Evolutionary conservation across 176 grass and related monocot species (phyloP), one percentile per base, ranked within the genome.

Genomic region (Pharus latifolius): DNA sequence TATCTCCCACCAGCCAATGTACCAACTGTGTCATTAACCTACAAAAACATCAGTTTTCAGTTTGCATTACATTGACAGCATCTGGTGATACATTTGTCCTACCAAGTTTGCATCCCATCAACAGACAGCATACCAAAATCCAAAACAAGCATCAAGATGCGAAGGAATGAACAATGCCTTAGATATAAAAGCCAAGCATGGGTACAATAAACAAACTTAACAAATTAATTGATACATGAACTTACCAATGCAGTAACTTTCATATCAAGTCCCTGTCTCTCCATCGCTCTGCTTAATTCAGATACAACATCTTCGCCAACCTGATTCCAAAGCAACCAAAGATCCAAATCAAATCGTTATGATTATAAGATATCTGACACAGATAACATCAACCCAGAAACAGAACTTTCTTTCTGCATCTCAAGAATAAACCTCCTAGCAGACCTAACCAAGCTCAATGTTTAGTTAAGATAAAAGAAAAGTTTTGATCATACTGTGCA

Each of bases 1-100:
- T 96, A 96, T 72, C 91, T 87, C 48, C 82, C 87, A 17, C 87
- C 87, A 58, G 87, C 87, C 72, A 89, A 74, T 73, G 87, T 89
- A 30, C 87, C 87, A 0, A 89, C 78, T 0, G 87, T 89, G 52
- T 89, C 87, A 53, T 89, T 89, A 63, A 89, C 78, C 87, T 89
- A 56, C 27, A 63, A 52, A n/a, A 73, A 62, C 18, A 75, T 70
- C 56, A 69, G 48, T 32, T 53, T 1, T 55, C 23, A 54, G 54
- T 42, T 47, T 57, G 14, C 16, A 75, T 28, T 18, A 12, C n/a
- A n/a, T n/a, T n/a, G n/a, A n/a, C n/a, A n/a, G n/a, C n/a, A n/a
- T n/a, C n/a, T n/a, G n/a, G n/a, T n/a, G n/a, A n/a, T n/a, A n/a
- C n/a, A n/a, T n/a, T n/a, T n/a, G n/a, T n/a, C n/a, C n/a, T n/a